phyloP scores from a whole-genome alignment of 73 alveolate species.

The Durusdinium trenchii region DNA sequence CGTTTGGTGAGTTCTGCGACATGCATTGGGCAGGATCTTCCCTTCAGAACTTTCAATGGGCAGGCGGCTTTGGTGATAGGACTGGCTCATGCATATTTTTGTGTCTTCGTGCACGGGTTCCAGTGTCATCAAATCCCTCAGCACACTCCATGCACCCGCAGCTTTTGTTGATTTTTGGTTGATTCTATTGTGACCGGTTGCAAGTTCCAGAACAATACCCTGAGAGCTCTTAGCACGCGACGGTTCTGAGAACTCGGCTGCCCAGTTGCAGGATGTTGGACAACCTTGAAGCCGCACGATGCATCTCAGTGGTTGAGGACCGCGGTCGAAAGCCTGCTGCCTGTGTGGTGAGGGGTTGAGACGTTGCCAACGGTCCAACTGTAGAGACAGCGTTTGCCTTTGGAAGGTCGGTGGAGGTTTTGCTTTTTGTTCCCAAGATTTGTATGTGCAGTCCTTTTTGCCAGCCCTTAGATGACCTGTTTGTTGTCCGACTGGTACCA shows the following conservation, averaged over 20 bases:
- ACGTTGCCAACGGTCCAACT: no score
- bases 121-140: background rate
- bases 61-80: conserved; percentile 84
- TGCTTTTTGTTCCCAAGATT: no score
- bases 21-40: conserved; percentile 31
- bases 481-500: background rate
- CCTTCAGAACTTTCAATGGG: conserved; percentile 85
- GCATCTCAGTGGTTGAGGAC: conserved; percentile 85
- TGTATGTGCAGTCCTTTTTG: background rate
- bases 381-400: no score
- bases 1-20: background rate
- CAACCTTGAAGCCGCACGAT: conserved; percentile 79
- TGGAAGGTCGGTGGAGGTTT: no score
- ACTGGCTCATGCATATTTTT: no score
- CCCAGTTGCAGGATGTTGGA: conserved; percentile 69
- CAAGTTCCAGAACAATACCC: background rate
- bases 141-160: background rate
- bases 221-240: background rate
- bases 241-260: no score
- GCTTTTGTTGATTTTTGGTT: background rate
- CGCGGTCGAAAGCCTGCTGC: no score
- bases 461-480: background rate
- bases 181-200: background rate
- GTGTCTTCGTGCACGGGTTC: no score
- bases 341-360: no score